phyloP scores from a whole-genome alignment of 1,139 yeast genomes.

The Kodamaea arcana region DNA sequence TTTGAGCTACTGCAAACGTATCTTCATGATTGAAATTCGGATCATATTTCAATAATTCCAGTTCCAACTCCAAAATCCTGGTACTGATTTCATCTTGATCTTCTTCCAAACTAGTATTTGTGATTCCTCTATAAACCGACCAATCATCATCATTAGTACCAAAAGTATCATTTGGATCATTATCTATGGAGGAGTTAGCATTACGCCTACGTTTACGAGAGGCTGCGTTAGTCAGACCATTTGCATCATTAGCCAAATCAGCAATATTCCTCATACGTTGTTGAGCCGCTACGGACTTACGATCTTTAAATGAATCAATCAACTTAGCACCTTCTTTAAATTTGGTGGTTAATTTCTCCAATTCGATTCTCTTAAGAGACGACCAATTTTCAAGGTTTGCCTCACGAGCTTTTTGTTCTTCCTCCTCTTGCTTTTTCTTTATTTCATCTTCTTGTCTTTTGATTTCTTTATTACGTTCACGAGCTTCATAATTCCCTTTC shows the following conservation, averaged over 20 bases:
- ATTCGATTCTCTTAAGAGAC: constrained; percentile 57
- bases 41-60: constrained; percentile 71
- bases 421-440: constrained; percentile 47
- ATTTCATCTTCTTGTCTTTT: constrained; percentile 57
- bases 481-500: constrained; percentile 86
- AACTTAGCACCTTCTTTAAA: constrained; percentile 68
- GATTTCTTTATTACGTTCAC: constrained; percentile 77
- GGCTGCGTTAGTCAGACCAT: constrained; percentile 35
- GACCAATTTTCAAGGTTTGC: constrained; percentile 80
- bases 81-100: constrained; percentile 69
- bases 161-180: constrained; percentile 90
- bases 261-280: constrained; percentile 90
- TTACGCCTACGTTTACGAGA: constrained; percentile 51
- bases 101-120: constrained; percentile 67
- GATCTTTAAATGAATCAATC: constrained; percentile 74
- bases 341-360: constrained; percentile 52
- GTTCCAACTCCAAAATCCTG: constrained; percentile 61
- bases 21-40: constrained; percentile 84
- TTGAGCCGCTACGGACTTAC: constrained; percentile 90
- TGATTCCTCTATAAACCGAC: constrained; percentile 84
- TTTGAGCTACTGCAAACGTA: constrained; percentile 67
- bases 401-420: constrained; percentile 75
- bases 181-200: constrained; percentile 65
- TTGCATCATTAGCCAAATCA: constrained; percentile 74
- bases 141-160: constrained; percentile 97